Conservation (phyloP, 1,284 basidiomycete species). For the Crucibulum cyathiforme region DNA sequence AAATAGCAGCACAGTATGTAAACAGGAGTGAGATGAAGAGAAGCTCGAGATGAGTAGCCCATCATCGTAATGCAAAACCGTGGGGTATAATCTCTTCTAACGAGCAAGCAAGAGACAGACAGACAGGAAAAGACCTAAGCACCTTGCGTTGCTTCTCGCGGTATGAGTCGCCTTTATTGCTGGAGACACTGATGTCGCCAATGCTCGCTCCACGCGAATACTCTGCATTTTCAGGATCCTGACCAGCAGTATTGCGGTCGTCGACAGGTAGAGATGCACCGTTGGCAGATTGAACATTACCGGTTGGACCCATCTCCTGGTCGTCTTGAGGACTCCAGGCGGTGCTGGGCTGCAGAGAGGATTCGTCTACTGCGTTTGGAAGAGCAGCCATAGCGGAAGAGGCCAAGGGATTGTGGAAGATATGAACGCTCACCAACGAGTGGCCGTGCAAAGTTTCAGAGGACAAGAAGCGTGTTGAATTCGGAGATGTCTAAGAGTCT, state of each 20-base stretch:
- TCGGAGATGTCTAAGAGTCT: too few species aligned
- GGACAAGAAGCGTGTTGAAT: too few species aligned
- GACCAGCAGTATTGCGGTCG: slow-evolving; percentile 42
- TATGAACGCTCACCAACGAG: background rate
- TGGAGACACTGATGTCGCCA: slow-evolving; percentile 48
- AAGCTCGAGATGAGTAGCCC: slow-evolving; percentile 39
- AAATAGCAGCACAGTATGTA: slow-evolving; percentile 35
- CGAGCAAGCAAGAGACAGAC: slow-evolving; percentile 44
- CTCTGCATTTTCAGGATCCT: slow-evolving; percentile 53
- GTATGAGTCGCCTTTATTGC: slow-evolving; percentile 52
- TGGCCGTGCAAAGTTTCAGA: too few species aligned
- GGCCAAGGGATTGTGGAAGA: background rate
- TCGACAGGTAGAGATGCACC: slow-evolving; percentile 51
- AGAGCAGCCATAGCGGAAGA: slow-evolving; percentile 55
- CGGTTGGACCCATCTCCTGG: slow-evolving; percentile 55
- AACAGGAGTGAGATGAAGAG: slow-evolving; percentile 21
- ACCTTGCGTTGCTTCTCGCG: slow-evolving; percentile 88
- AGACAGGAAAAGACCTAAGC: slow-evolving; percentile 71
- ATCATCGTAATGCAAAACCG: slow-evolving; percentile 38
- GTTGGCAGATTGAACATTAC: slow-evolving; percentile 50
- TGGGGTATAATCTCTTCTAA: slow-evolving; percentile 33
- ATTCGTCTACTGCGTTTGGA: slow-evolving; percentile 46
- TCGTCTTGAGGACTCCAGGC: slow-evolving; percentile 62
- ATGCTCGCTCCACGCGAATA: slow-evolving; percentile 56
- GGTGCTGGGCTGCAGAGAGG: slow-evolving; percentile 45